These are phyloP conservation scores for Ochromonas danica DNA, from an alignment of 108 stramenopile genomes.

Conservation along the genomic window DNA sequence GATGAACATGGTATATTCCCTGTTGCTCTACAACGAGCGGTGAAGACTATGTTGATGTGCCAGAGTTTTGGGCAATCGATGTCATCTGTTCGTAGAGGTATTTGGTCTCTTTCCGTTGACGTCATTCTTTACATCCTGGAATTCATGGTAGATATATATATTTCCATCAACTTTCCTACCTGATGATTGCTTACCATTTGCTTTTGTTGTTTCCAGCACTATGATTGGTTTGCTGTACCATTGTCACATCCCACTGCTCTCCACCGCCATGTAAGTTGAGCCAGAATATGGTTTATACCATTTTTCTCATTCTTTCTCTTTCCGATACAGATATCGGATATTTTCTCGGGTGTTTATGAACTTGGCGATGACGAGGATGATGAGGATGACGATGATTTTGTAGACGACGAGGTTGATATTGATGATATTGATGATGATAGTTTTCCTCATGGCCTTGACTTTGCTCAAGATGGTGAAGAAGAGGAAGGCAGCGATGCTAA, in stretches of 20 bases:
- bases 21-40: background rate
- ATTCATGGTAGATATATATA: constrained; percentile 28
- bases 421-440: too few relatives aligned
- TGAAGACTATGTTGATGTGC: constrained; percentile 8
- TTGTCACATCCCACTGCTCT: too few relatives aligned
- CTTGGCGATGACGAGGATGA: too few relatives aligned
- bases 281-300: background rate
- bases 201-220: constrained; percentile 7
- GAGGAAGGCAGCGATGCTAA: too few relatives aligned
- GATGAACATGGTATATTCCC: background rate
- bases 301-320: background rate
- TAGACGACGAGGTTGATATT: too few relatives aligned
- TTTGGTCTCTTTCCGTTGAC: background rate
- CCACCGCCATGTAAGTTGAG: background rate
- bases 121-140: constrained; percentile 25
- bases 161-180: background rate
- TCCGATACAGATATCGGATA: background rate
- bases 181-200: background rate
- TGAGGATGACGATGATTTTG: too few relatives aligned
- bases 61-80: background rate
- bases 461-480: too few relatives aligned
- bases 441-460: too few relatives aligned
- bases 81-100: background rate
- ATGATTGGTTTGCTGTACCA: constrained; percentile 10
- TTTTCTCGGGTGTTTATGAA: too few relatives aligned